Conservation (phyloP, 129 eudicot genomes). For the Flaveria brownii region DNA sequence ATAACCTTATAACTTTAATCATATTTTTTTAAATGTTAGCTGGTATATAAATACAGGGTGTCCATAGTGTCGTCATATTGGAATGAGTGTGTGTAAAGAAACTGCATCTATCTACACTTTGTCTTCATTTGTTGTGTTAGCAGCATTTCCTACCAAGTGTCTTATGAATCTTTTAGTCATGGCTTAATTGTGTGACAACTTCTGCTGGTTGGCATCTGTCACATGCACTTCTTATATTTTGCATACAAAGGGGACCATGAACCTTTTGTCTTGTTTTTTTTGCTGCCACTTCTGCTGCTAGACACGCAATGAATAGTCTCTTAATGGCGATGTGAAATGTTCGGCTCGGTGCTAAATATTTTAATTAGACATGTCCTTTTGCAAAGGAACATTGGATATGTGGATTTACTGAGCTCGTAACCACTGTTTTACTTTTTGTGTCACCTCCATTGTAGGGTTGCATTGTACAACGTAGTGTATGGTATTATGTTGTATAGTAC, state of each 20-base stretch:
- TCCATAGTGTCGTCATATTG: slow-evolving; percentile 11
- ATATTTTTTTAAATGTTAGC: slow-evolving; percentile 4
- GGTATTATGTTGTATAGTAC: background rate
- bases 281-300: slow-evolving; percentile 27
- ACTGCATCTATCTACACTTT: slow-evolving; percentile 11
- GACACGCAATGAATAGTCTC: slow-evolving; percentile 5
- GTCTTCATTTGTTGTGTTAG: slow-evolving; percentile 17
- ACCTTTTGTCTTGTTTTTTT: background rate
- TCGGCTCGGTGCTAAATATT: slow-evolving; percentile 16
- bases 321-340: slow-evolving; percentile 6
- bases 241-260: background rate
- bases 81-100: slow-evolving; percentile 10
- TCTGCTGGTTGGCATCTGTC: slow-evolving; percentile 23
- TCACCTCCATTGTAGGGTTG: background rate
- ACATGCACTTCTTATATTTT: slow-evolving; percentile 18
- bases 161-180: slow-evolving; percentile 2
- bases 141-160: slow-evolving; percentile 17
- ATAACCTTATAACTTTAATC: background rate
- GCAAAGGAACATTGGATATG: background rate
- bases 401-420: background rate
- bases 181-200: slow-evolving; percentile 11
- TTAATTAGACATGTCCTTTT: background rate
- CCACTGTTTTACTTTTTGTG: background rate
- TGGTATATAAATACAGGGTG: slow-evolving; percentile 1
- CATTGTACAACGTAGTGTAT: background rate